Evolutionary conservation across 805 yeast genomes (phyloP).

Genomic region (Debaryomyces maramus): DNA sequence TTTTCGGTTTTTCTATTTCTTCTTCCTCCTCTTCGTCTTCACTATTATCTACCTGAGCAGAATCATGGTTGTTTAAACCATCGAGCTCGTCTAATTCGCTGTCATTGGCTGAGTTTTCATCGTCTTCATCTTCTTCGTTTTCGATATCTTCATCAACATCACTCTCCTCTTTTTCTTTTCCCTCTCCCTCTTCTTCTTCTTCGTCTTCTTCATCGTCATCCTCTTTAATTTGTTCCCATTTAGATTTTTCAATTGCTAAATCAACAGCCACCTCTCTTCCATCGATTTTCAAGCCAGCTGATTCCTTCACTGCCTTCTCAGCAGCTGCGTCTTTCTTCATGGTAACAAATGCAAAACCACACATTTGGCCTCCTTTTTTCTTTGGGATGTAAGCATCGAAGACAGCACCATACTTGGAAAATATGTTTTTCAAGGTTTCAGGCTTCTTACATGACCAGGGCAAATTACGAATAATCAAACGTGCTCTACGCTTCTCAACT

Average conservation of each 20-base stretch:
- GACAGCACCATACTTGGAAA: slow-evolving; percentile 80
- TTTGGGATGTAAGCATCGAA: slow-evolving; percentile 87
- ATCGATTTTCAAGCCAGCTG: slow-evolving; percentile 73
- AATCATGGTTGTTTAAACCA: slow-evolving; percentile 31
- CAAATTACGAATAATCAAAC: slow-evolving; percentile 84
- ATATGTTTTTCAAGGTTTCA: slow-evolving; percentile 64
- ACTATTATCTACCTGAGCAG: slow-evolving; percentile 28
- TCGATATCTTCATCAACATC: slow-evolving; percentile 33
- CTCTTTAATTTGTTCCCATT: slow-evolving; percentile 65
- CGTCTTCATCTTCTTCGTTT: slow-evolving; percentile 30
- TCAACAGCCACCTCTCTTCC: slow-evolving; percentile 94
- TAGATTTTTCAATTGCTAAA: slow-evolving; percentile 84
- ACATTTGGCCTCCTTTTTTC: slow-evolving; percentile 82
- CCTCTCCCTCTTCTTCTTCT: slow-evolving; percentile 40
- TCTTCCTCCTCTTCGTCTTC: slow-evolving; percentile 34
- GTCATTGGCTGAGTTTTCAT: slow-evolving; percentile 20
- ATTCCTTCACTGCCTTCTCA: slow-evolving; percentile 72
- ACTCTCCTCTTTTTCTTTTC: slow-evolving; percentile 36
- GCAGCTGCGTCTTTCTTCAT: slow-evolving; percentile 82
- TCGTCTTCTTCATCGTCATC: slow-evolving; percentile 35
- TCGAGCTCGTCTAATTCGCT: slow-evolving; percentile 34
- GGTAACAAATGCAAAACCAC: slow-evolving; percentile 93
- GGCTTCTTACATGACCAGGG: slow-evolving; percentile 95
- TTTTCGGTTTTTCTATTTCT: slow-evolving; percentile 33
- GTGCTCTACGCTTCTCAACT: slow-evolving; percentile 78